Evolutionary conservation across 2,329 filamentous ascomycete species (phyloP).

Genomic region (Chlorencoelia australis): DNA sequence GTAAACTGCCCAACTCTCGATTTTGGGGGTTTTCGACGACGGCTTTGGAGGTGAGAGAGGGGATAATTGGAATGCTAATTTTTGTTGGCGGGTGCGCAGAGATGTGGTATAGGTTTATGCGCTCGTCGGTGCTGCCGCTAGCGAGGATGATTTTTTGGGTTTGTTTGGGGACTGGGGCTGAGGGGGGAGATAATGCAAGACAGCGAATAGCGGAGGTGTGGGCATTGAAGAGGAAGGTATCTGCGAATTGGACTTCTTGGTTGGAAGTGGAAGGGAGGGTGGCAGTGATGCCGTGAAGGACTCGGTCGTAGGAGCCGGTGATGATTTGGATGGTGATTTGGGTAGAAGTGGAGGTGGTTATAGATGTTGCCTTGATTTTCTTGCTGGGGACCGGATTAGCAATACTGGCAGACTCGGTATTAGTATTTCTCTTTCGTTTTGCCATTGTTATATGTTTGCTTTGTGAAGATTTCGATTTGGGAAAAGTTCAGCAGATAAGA

Average conservation of each 20-base stretch:
- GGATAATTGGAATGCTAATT: conserved; percentile 48
- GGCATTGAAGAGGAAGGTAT: conserved; percentile 92
- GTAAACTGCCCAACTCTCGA: conserved; percentile 73
- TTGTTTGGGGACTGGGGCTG: conserved; percentile 48
- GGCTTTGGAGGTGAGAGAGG: conserved; percentile 58
- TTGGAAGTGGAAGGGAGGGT: conserved; percentile 40
- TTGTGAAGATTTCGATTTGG: neutral
- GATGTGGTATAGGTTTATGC: conserved; percentile 88
- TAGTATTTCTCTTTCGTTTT: conserved; percentile 26
- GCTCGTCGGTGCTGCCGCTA: conserved; percentile 85
- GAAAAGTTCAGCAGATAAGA: neutral
- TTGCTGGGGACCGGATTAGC: conserved; percentile 12
- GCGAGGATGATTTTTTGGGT: conserved; percentile 81
- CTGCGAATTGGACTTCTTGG: conserved; percentile 57
- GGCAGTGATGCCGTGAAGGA: conserved; percentile 84
- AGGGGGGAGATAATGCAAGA: conserved; percentile 72
- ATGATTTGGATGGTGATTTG: conserved; percentile 71
- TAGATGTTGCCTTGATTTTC: conserved; percentile 19
- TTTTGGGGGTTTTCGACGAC: conserved; percentile 81
- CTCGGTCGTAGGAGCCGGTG: conserved; percentile 85
- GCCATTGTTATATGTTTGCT: conserved; percentile 18
- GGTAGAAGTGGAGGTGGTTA: conserved; percentile 17
- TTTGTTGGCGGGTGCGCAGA: conserved; percentile 58
- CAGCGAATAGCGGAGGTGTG: conserved; percentile 85
- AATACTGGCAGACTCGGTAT: conserved; percentile 11